Conservation (phyloP, 2,329 filamentous ascomycete genomes). For the Fusarium equiseti region DNA sequence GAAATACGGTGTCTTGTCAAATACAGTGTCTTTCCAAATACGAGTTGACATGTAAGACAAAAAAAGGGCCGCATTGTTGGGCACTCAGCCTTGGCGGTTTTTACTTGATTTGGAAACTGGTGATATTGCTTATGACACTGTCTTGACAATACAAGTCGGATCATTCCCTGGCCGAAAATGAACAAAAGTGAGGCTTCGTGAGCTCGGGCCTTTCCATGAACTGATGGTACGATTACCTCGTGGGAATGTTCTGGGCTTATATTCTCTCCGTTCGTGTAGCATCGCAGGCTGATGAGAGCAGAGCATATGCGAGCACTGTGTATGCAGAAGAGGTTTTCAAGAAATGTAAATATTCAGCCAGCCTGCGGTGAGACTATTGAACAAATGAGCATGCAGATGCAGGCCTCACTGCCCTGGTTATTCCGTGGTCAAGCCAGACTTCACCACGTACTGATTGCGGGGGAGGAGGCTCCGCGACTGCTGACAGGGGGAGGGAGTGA, state of each 20-base stretch:
- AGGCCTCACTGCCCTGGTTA: constrained; percentile 22
- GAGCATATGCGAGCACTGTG: constrained; percentile 29
- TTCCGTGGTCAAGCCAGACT: constrained; percentile 27
- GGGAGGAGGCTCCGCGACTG: constrained; percentile 23
- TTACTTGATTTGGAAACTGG: constrained; percentile 9
- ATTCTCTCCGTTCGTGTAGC: neutral
- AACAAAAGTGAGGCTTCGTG: constrained; percentile 29
- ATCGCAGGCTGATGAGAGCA: constrained; percentile 5
- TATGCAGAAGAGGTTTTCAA: constrained; percentile 1
- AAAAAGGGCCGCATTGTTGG: constrained; percentile 24
- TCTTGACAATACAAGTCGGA: neutral
- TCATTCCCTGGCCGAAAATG: constrained; percentile 1
- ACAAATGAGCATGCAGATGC: constrained; percentile 5
- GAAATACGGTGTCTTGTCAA: neutral
- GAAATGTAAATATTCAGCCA: constrained; percentile 33
- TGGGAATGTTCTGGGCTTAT: constrained; percentile 18
- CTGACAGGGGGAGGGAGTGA: constrained; percentile 37
- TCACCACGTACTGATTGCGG: constrained; percentile 38
- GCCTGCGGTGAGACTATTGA: constrained; percentile 24
- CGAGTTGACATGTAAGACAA: constrained; percentile 28
- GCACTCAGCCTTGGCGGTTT: constrained; percentile 21
- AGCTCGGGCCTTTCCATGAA: constrained; percentile 36
- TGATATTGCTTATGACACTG: constrained; percentile 18
- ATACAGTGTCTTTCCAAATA: constrained; percentile 7
- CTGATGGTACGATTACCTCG: constrained; percentile 38